Base-by-base conservation (phyloP, 2,329 filamentous ascomycete species). In the Trichoderma atroviride region DNA sequence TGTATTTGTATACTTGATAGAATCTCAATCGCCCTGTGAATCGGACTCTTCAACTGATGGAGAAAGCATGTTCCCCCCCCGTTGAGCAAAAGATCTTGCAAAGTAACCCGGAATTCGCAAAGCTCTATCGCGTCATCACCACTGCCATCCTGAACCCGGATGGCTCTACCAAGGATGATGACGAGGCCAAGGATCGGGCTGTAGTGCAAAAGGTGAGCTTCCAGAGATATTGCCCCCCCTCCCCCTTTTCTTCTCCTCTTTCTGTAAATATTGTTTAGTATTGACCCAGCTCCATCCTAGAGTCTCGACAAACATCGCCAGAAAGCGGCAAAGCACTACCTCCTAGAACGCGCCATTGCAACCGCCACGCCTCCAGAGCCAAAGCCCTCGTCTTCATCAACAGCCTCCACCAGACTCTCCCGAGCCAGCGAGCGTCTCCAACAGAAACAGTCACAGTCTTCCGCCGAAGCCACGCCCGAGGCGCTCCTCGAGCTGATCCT, bases 81-180 rank as follows among this genome's bases (percentile, higher is more conserved):
- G 78, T 90, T 10, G 87, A 90, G 24, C 81, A 85, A 10, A 73
- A 82, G 0, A 79, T 90, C 22, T 76, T 91, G 1, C 77, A 83
- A 64, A 82, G 81, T 69, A 90, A 90, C 71, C 88, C 88, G 0
- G 83, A 86, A 27, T 91, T 90, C 73, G 85, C 86, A n/a, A 80
- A 81, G 40, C 81, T 91, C 5, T 87, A 90, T 77, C 81, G 79
- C 19, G 85, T 82, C 14, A 80, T 91, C 57, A 86, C 84, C 7
- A 84, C 81, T 1, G 81, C 81, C 2, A 76, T 89, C 31, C 81
- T 91, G 5, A 87, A 88, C 72, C 77, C 83, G 0, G 85, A 89
- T 76, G 87, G 85, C 2, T 87, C 88, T 10, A 87, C 86, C 2
- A 87, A 83, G 74, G 78, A 82, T n/a, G 81, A 85, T 72, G 79